phyloP scores from a whole-genome alignment of 495 filamentous ascomycete species.

The Immersiella caudata region DNA sequence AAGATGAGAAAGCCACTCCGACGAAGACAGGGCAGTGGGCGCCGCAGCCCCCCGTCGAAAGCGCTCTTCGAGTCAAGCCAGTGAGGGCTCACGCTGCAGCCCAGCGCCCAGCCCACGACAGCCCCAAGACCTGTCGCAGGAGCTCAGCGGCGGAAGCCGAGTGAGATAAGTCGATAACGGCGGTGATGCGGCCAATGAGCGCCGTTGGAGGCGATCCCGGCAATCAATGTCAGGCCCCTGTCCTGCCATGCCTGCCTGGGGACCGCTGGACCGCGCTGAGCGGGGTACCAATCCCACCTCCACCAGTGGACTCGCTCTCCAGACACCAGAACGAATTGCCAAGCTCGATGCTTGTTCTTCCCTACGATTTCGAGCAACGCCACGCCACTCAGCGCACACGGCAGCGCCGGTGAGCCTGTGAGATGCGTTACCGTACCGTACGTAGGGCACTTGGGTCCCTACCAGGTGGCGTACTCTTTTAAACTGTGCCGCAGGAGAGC shows the following conservation, averaged over 20 bases:
- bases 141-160: background rate
- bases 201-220: background rate
- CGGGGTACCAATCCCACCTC: background rate
- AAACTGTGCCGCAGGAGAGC: no score
- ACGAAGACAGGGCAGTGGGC: background rate
- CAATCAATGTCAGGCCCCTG: background rate
- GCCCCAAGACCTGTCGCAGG: constrained; percentile 1
- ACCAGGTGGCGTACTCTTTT: no score
- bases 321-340: no score
- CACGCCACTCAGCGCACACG: no score
- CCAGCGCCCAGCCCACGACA: constrained; percentile 9
- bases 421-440: no score
- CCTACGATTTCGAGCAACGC: no score
- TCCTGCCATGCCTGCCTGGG: background rate
- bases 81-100: constrained; percentile 12
- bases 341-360: no score
- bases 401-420: no score
- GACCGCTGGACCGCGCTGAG: background rate
- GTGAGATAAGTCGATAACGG: constrained; percentile 18
- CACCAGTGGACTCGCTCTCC: no score
- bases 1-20: constrained; percentile 1
- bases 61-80: constrained; percentile 5
- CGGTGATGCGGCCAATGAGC: background rate
- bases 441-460: no score
- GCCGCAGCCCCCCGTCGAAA: background rate